A percentile compares a stretch with the other conserved stretches of the same genome.
phyloP scores from a whole-genome alignment of 257 asterid species.

The Eustoma russellianum region DNA sequence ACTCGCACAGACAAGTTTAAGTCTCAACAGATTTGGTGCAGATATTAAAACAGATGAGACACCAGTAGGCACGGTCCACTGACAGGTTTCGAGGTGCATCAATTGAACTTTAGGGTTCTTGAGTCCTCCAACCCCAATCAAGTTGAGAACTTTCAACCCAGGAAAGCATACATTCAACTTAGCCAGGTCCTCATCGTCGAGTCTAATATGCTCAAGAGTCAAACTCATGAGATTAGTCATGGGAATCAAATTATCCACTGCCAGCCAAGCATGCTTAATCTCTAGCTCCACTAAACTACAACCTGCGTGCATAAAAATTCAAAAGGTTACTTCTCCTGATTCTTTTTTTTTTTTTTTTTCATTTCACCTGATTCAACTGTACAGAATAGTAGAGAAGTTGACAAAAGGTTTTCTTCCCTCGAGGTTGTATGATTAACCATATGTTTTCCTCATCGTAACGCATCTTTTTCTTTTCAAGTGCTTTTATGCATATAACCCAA shows the following conservation, averaged over 20 bases:
- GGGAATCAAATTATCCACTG: conserved; percentile 48
- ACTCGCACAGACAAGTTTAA: conserved; percentile 52
- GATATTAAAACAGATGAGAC: conserved; percentile 43
- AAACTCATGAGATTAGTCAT: conserved; percentile 54
- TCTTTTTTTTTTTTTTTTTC: too few relatives aligned
- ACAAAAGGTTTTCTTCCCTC: too few relatives aligned
- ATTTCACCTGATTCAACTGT: too few relatives aligned
- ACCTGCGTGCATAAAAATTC: conserved; percentile 36
- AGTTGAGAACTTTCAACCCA: conserved; percentile 42
- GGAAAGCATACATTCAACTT: conserved; percentile 59
- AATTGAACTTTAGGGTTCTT: conserved; percentile 60
- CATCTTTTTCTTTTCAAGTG: too few relatives aligned
- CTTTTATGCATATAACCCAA: too few relatives aligned
- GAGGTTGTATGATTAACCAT: too few relatives aligned
- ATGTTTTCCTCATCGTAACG: too few relatives aligned
- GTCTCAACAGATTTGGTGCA: conserved; percentile 48
- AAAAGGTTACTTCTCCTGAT: background rate
- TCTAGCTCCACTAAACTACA: conserved; percentile 40
- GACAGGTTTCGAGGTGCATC: conserved; percentile 44
- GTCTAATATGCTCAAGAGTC: conserved; percentile 70
- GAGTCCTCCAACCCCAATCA: conserved; percentile 78
- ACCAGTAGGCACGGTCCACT: conserved; percentile 58
- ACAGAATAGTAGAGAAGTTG: too few relatives aligned
- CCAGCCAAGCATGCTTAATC: conserved; percentile 70
- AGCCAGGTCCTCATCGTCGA: conserved; percentile 71